Evolutionary conservation across 352 stramenopile species (phyloP), one percentile per base, ranked within the genome.

Genomic region (Globisporangium apiculatum): DNA sequence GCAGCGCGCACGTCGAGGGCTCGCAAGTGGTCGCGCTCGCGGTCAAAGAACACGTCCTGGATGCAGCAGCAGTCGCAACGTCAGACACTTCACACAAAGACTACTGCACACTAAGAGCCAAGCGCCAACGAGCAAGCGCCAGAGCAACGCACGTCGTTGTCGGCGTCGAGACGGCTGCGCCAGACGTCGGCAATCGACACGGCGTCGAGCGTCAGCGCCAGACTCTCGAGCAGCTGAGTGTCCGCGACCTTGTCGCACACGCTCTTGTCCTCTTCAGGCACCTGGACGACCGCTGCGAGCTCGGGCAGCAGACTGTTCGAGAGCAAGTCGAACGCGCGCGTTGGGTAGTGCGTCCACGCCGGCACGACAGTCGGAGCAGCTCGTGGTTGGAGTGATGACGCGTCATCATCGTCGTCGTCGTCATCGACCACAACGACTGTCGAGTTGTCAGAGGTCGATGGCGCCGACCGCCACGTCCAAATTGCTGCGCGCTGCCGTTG

Each of bases 261-360:
- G n/a, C 31, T 72, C 54, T 78, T 79, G 50, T 77, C 70, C n/a
- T 73, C 72, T 5, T 71, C 57, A 1, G 45, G 46, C 46, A 65
- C 58, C 45, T 38, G 45, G n/a, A 53, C 31, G n/a, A 45, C 59
- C 4, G n/a, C 62, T 31, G 50, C 59, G 42, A 90, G 53, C 48
- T 79, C 74, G 8, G 24, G 18, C 14, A 90, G 51, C 47, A 88
- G 69, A 53, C 86, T 90, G 61, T 74, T 87, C 12, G 65, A 64
- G n/a, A 86, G 18, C 48, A 83, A 60, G 58, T 90, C 80, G 45
- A 88, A 86, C 8, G 67, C 77, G 17, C 76, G 69, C 41, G 42
- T 35, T 5, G 62, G 57, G 66, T 67, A 86, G 5, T 56, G 55
- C 45, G 74, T 79, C 77, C 76, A 90, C 40, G 66, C 78, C 48